A percentile compares a stretch with the other conserved stretches of the same genome.
phyloP scores from a whole-genome alignment of 73 alveolate species.

The Paraurostyla sp. region DNA sequence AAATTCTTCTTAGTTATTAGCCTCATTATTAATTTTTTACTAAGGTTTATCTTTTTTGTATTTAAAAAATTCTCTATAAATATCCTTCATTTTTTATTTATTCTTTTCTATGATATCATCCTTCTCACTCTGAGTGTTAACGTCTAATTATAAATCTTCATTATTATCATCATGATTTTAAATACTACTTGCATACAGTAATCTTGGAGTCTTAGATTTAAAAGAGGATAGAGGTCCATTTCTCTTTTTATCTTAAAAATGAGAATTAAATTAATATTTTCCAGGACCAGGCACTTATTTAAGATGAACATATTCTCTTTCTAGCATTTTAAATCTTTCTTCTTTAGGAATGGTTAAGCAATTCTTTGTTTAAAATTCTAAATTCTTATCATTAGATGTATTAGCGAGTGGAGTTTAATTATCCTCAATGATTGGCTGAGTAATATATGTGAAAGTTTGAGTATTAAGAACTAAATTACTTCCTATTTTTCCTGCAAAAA shows the following conservation, averaged over 20 bases:
- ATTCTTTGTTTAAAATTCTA: background rate
- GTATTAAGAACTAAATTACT: background rate
- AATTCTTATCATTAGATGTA: background rate
- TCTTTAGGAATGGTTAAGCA: background rate
- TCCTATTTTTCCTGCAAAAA: background rate
- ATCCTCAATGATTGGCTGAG: background rate
- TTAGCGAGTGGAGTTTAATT: background rate
- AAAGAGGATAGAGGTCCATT: background rate
- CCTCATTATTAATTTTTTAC: too few species aligned
- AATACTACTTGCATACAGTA: background rate
- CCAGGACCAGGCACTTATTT: conserved; percentile 2
- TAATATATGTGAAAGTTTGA: conserved; percentile 22
- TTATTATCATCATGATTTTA: background rate
- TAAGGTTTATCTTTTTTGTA: too few species aligned
- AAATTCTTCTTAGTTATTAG: too few species aligned
- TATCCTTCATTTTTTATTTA: background rate
- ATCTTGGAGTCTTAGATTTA: conserved; percentile 27
- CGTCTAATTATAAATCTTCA: background rate
- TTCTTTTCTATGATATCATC: background rate
- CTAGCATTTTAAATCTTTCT: conserved; percentile 2
- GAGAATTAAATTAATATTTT: too few species aligned
- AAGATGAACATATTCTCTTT: background rate
- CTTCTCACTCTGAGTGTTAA: background rate
- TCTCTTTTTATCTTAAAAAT: conserved; percentile 10
- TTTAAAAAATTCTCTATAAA: background rate